A percentile compares a stretch with the other conserved stretches of the same genome.
These are phyloP conservation scores for Solanum hybrid DNA, from an alignment of 305 asterid genomes.

Conservation along the genomic window DNA sequence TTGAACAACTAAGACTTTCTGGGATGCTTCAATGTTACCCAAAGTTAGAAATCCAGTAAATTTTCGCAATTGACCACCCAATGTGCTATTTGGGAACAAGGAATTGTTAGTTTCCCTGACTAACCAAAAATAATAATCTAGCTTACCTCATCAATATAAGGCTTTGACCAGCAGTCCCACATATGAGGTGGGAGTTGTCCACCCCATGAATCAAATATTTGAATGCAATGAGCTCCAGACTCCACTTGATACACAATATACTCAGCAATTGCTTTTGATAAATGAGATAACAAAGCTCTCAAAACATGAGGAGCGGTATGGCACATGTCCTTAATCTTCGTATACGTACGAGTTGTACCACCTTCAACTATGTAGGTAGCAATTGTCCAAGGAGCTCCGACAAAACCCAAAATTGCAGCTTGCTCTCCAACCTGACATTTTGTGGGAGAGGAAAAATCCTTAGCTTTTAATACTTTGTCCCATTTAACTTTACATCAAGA, in stretches of 20 bases:
- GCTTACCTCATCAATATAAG: conserved; percentile 76
- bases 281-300: conserved; percentile 68
- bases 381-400: conserved; percentile 98
- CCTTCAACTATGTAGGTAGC: conserved; percentile 93
- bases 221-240: conserved; percentile 93
- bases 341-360: conserved; percentile 72
- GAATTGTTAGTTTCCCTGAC: not conserved
- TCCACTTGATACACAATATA: conserved; percentile 80
- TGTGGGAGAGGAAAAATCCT: not conserved
- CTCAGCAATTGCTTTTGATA: conserved; percentile 69
- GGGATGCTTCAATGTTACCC: not conserved
- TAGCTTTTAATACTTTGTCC: not conserved
- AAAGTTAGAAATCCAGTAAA: not conserved
- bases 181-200: conserved; percentile 87
- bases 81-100: not conserved
- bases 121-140: not conserved
- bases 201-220: conserved; percentile 94
- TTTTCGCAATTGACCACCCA: not conserved
- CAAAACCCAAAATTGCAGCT: conserved; percentile 95
- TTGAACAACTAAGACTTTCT: not conserved
- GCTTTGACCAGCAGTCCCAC: conserved; percentile 96
- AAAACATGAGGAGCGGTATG: conserved; percentile 67
- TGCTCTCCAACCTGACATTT: conserved; percentile 57
- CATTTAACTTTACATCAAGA: not conserved
- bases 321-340: conserved; percentile 86